Evolutionary conservation across 495 filamentous ascomycete genomes (phyloP), one percentile per base, ranked within the genome.

Genomic region (Monascus purpureus): DNA sequence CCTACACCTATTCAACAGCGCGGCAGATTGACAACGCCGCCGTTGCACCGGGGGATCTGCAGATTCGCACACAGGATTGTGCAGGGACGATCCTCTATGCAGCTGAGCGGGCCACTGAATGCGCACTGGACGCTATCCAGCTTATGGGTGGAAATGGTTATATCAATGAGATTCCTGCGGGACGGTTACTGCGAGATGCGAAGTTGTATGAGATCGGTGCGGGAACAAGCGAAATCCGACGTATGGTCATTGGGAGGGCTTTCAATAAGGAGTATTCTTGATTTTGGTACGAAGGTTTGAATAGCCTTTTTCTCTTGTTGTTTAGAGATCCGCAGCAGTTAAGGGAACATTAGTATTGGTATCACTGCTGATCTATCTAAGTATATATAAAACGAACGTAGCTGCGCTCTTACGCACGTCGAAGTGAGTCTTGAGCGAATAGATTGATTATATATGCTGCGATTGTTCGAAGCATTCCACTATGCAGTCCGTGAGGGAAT

Each of bases 181-280:
- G 85, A 13, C 63, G 90, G 28, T 57, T 97, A 34, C 55, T 96
- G 35, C 60, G 90, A 31, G 90, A 97, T 62, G 77, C 79, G 9
- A 84, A 83, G 45, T 50, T 97, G 46, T 97, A 97, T 59, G 92
- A 96, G 63, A 96, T 97, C 57, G 90, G 90, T 1, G 90, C 90
- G 9, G 90, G 90, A 8, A 96, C 90, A 6, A 92, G 83, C 38
- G 90, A 97, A 65, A 75, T 97, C 16, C 60, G 90, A 40, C 70
- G 87, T 39, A 88, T 96, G 67, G 87, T 97, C 5, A 92, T 97
- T 49, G 90, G 92, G 17, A 68, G 90, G 38, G 81, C 81, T 1
- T 97, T 95, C 40, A 94, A 95, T 52, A 84, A 80, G 57, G 82
- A 93, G 55, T 95, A 75, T 59, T 71, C 70, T 31, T 53, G 52